phyloP scores from a whole-genome alignment of 129 eudicot species.

The Solidago caesia region DNA sequence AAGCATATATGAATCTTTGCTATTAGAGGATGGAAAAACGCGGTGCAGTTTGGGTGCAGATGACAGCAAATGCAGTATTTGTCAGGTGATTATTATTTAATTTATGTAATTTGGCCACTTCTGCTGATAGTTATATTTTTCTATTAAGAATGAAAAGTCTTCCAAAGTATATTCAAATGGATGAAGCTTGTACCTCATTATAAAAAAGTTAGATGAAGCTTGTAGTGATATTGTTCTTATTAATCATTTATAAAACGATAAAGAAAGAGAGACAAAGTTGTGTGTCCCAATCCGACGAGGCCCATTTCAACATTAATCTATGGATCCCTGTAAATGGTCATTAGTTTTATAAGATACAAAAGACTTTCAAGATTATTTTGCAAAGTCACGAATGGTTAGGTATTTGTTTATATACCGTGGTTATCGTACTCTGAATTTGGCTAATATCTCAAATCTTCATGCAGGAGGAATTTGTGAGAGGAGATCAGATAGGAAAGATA shows the following conservation, averaged over 20 bases:
- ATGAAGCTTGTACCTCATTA: neutral
- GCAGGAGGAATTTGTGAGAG: slow-evolving; percentile 73
- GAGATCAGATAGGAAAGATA: slow-evolving; percentile 67
- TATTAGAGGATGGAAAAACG: slow-evolving; percentile 27
- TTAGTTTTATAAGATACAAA: neutral
- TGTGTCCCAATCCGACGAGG: no score
- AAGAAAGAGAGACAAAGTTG: no score
- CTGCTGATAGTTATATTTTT: neutral
- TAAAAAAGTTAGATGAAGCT: no score
- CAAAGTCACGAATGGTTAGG: neutral
- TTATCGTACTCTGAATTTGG: neutral
- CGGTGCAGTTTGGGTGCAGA: slow-evolving; percentile 36
- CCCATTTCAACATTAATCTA: no score
- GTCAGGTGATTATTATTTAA: slow-evolving; percentile 59
- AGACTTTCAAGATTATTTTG: neutral
- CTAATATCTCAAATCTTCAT: slow-evolving; percentile 17
- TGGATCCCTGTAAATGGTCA: neutral
- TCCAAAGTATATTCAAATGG: neutral
- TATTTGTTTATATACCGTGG: neutral
- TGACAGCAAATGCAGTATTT: slow-evolving; percentile 81
- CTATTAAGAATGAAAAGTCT: neutral
- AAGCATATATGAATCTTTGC: slow-evolving; percentile 41
- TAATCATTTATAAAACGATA: no score
- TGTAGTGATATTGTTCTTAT: no score
- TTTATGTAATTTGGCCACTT: neutral